These are phyloP conservation scores for Cercospora beticola DNA, from an alignment of 2,329 filamentous ascomycete species.

Conservation along the genomic window DNA sequence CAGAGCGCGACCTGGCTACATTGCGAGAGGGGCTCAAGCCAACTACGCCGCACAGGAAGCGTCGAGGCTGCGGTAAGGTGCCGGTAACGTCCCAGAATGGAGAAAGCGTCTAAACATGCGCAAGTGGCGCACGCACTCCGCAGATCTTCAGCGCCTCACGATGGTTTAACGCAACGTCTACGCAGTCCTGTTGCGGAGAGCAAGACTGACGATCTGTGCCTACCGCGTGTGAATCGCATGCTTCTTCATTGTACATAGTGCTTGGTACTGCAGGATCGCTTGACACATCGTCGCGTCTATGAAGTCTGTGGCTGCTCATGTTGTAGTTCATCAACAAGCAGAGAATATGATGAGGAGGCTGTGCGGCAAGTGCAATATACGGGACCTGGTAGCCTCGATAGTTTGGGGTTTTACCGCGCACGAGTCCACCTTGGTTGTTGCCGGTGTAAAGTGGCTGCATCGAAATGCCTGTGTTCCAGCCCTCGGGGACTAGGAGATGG, in stretches of 20 bases:
- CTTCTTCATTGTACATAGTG: neutral
- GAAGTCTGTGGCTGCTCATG: neutral
- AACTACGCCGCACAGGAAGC: neutral
- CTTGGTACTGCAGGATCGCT: neutral
- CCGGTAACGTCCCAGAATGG: neutral
- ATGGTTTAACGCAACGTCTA: neutral
- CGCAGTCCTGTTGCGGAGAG: neutral
- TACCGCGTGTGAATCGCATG: neutral
- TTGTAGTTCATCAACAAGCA: neutral
- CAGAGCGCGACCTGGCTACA: conserved; percentile 2
- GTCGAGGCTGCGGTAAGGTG: too few relatives aligned
- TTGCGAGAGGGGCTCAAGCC: conserved; percentile 1
- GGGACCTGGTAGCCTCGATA: neutral
- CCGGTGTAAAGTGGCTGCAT: neutral
- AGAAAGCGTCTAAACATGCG: neutral
- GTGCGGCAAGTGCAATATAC: neutral
- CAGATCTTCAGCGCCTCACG: neutral
- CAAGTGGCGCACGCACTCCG: neutral
- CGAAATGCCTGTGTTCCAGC: neutral
- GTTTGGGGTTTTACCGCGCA: neutral
- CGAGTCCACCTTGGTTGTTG: neutral
- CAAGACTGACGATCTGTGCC: neutral
- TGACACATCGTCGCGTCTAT: neutral
- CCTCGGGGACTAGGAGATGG: neutral
- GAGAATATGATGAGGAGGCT: neutral